Percentiles rank a stretch among this genome's conserved stretches.
phyloP scores from a whole-genome alignment of 805 yeast genomes.

The Candida vartiovaarae region DNA sequence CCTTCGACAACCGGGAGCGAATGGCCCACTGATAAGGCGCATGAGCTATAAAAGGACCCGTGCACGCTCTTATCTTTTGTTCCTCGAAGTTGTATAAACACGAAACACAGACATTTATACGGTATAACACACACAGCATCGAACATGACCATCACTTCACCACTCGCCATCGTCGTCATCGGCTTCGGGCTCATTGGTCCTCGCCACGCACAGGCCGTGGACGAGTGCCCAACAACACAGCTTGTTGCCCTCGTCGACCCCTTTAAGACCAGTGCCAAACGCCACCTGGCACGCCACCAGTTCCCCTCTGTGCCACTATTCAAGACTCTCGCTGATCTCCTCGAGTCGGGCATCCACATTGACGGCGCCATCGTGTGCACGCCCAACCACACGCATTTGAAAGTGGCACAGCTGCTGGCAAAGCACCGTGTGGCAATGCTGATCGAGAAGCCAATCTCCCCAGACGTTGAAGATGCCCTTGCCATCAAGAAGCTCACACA shows the following conservation, averaged over 20 bases:
- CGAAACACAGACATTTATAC: neutral
- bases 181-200: conserved; percentile 18
- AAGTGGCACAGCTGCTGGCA: conserved; percentile 5
- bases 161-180: conserved; percentile 10
- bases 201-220: conserved; percentile 13
- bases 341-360: conserved; percentile 1
- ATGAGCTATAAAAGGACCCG: too few species aligned
- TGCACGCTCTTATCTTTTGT: too few species aligned
- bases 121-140: too few species aligned
- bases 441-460: conserved; percentile 16
- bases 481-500: conserved; percentile 5
- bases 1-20: too few species aligned
- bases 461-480: conserved; percentile 10
- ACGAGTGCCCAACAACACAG: conserved; percentile 9
- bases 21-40: too few species aligned
- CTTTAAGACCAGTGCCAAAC: conserved; percentile 6
- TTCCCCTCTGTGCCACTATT: conserved; percentile 8
- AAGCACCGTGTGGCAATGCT: conserved; percentile 8
- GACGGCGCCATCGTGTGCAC: conserved; percentile 19
- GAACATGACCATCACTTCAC: conserved; percentile 3
- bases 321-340: conserved; percentile 5
- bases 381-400: conserved; percentile 15
- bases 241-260: conserved; percentile 12
- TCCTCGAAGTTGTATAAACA: too few species aligned
- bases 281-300: conserved; percentile 1